Base-by-base conservation (phyloP, 495 filamentous ascomycete species). In the Umbilicaria muhlenbergii region DNA sequence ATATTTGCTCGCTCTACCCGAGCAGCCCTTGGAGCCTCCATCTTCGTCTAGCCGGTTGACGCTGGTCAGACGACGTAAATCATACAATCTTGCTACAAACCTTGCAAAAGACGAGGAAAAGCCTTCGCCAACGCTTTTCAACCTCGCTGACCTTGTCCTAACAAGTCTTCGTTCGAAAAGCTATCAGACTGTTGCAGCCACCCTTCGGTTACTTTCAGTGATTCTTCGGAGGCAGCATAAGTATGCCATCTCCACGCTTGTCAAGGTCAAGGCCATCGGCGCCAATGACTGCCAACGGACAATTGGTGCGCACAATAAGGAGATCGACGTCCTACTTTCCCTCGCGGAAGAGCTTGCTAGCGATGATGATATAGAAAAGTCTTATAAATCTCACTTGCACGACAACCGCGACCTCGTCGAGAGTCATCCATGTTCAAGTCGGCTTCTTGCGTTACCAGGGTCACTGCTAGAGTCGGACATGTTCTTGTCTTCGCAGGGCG, bases 41-140 rank as follows among this genome's bases (percentile, higher is more conserved):
- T 48, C 45, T 39, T 58, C 56, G 56, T 75, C 46, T 69, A 78
- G 66, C 66, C 77, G 63, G 63, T 80, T 58, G 11, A 71, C 72
- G 44, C 69, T 75, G 3, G 53, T 65, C 6, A 80, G 82, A 49
- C 79, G 88, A 51, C 76, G 88, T 31, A 89, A 85, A 64, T 94
- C 89, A 1, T 66, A 96, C 56, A 80, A 92, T 55, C 74, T 93
- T 0, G 69, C 91, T n/a, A 83, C 77, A 32, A 81, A 80, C 53
- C 73, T 81, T 21, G 72, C 80, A 17, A 74, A 81, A 46, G 75
- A 75, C 19, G 73, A 78, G 46, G 61, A 75, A 28, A 77, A 75
- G 15, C 77, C 85, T 21, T 86, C 86, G 7, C 92, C 91, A 7
- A 74, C 81, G 32, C 69, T 98, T 2, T 95, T 95, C 65, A 96